Percentiles rank a stretch among this genome's conserved stretches.
phyloP scores from a whole-genome alignment of 1,139 yeast species.

The Torulaspora pretoriensis region DNA sequence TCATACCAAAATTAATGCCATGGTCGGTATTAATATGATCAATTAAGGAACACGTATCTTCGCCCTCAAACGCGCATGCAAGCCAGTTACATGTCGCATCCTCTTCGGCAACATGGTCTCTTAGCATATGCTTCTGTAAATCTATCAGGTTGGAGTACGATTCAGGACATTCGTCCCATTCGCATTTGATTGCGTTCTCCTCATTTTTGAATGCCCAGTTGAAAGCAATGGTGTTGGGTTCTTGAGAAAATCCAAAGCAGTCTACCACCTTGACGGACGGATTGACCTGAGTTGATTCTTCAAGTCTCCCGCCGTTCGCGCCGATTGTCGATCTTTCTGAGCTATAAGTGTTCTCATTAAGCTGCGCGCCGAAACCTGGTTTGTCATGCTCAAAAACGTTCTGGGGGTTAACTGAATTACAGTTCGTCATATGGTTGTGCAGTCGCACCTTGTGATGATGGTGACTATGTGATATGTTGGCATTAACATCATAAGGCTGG shows the following conservation, averaged over 20 bases:
- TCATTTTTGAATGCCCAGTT: slow-evolving; percentile 39
- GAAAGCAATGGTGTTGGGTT: slow-evolving; percentile 34
- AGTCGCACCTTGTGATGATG: slow-evolving; percentile 40
- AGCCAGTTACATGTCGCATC: slow-evolving; percentile 60
- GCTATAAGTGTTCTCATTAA: slow-evolving; percentile 6
- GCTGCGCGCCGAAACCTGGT: background rate
- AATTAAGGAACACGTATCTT: slow-evolving; percentile 50
- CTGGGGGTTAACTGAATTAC: background rate
- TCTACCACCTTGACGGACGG: slow-evolving; percentile 3
- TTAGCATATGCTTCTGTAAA: slow-evolving; percentile 54
- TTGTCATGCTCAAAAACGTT: background rate
- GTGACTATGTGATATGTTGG: slow-evolving; percentile 27
- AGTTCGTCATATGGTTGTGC: slow-evolving; percentile 30
- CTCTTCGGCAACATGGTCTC: slow-evolving; percentile 44
- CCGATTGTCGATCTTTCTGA: slow-evolving; percentile 9
- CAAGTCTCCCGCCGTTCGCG: slow-evolving; percentile 1
- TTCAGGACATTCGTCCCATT: slow-evolving; percentile 53
- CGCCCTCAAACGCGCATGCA: slow-evolving; percentile 55
- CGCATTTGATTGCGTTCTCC: slow-evolving; percentile 38
- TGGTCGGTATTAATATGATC: slow-evolving; percentile 59
- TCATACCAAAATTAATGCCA: slow-evolving; percentile 37
- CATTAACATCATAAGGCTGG: background rate
- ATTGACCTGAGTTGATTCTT: background rate
- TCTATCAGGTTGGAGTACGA: slow-evolving; percentile 42
- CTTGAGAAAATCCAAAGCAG: slow-evolving; percentile 5